Base-by-base conservation (phyloP, 495 filamentous ascomycete species). In the Xanthoparmelia taractica region DNA sequence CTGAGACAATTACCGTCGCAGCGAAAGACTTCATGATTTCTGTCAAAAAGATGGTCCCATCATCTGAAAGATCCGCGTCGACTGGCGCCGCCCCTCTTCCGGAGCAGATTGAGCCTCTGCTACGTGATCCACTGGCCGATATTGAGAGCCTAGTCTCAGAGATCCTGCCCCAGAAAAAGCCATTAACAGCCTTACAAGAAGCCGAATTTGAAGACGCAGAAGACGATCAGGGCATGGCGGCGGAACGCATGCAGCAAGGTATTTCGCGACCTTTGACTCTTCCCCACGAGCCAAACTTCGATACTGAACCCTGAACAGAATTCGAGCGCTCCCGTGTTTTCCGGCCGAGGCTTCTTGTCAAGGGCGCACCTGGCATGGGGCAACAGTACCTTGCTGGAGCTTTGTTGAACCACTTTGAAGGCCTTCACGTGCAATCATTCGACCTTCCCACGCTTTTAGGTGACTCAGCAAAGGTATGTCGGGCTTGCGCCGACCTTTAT, bases 21-120 rank as follows among this genome's bases (percentile, higher is more conserved):
- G 88, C 95, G 18, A 92, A 92, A 66, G 94, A 98, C 72, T 97
- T 98, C 71, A 96, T 97, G 88, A 79, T 96, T 27, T 93, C 95
- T 0, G 81, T 95, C 71, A 96, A 96, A 73, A 96, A 93, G 72
- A 90, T 97, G 76, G 82, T 97, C 23, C 95, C 94, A 8, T 97
- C 95, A 3, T 96, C 93, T 1, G 90, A 97, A 70, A 80, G 94
- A 38, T 89, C 94, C 43, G 85, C 89, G 0, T 85, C 90, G 8
- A 93, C 92, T 23, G 86, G 85, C 12, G 91, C 93, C 63, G 80
- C 84, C 8, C 86, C 92, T 5, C 75, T 98, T 34, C 88, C 91
- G 6, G 85, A 84, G 48, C 76, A 80, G 37, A 80, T 97, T 59
- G 88, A 95, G 74, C 92, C 95, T 27, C 76, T 98, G 31, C 80